Evolutionary conservation across 2,329 filamentous ascomycete species (phyloP).

Genomic region (Xylariales sp.): DNA sequence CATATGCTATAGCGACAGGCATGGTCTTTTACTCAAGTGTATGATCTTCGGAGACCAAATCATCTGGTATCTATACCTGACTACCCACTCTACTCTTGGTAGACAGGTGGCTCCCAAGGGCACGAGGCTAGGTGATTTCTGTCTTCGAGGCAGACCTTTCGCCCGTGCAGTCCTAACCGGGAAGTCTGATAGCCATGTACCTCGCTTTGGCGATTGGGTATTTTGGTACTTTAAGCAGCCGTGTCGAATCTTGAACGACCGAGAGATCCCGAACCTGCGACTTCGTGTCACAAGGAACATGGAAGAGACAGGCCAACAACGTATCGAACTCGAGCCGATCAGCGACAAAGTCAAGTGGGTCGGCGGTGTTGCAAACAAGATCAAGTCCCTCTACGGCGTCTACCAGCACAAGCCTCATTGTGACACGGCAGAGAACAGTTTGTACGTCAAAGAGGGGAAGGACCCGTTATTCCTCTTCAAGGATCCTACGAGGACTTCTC

Average conservation of each 20-base stretch:
- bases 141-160: neutral
- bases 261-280: neutral
- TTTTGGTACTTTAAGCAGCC: constrained; percentile 14
- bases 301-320: neutral
- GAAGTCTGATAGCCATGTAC: neutral
- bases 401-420: constrained; percentile 21
- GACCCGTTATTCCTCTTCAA: constrained; percentile 25
- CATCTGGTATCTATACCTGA: constrained; percentile 22
- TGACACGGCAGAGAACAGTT: constrained; percentile 25
- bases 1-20: constrained; percentile 18
- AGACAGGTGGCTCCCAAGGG: neutral
- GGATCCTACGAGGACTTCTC: constrained; percentile 18
- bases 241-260: neutral
- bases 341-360: neutral
- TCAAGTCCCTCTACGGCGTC: constrained; percentile 5
- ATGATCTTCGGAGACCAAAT: constrained; percentile 15
- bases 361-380: neutral
- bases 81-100: constrained; percentile 11
- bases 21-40: constrained; percentile 17
- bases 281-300: neutral
- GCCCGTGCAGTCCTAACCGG: constrained; percentile 12
- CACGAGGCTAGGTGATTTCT: neutral
- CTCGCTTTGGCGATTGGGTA: constrained; percentile 13
- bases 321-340: neutral
- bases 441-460: constrained; percentile 14